Base-by-base conservation (phyloP, 768 basidiomycete species). In the Russula ochroleuca region DNA sequence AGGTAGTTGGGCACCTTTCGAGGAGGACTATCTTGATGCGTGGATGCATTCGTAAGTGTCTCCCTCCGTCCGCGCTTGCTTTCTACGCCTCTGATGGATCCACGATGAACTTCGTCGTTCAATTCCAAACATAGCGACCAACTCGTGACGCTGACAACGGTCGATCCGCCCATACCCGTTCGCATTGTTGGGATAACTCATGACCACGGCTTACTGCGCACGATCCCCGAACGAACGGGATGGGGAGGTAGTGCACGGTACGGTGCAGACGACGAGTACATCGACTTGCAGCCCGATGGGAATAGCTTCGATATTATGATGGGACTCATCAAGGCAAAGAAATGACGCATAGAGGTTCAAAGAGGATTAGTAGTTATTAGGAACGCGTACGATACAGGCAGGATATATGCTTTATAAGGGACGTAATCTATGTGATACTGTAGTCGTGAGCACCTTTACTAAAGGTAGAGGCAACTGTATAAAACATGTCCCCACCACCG, bases 301-400 rank as follows among this genome's bases (percentile, higher is more conserved):
- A 99, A 99, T 73, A 92, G 92, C 70, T 98, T 98, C 68, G 96
- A 98, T 74, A 79, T 98, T 67, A 90, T 97, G 90, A 82, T 85
- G 40, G 92, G 93, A 37, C 72, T 96, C 73, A 95, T 96, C 68
- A 88, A 77, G 71, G 70, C 77, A 33, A 84, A 83, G 69, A 67
- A 51, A 31, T 70, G 60, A 68, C 6, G 13, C 17, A 4, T 8
- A 31, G 48, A n/a, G n/a, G n/a, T n/a, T n/a, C n/a, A n/a, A n/a
- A 19, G 58, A 33, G 33, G 33, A 40, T 38, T 49, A 25, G 4
- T 37, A 31, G 45, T 5, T 15, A 13, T 38, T 25, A 53, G 9
- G 48, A 9, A 28, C 5, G 35, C 10, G 28, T 28, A 54, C 37
- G 37, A 54, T 54, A 23, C 21, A 54, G 23, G 37, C 15, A 50